Evolutionary conservation across 257 asterid species (phyloP), one percentile per base, ranked within the genome.

Genomic region (Solanum commersonii): DNA sequence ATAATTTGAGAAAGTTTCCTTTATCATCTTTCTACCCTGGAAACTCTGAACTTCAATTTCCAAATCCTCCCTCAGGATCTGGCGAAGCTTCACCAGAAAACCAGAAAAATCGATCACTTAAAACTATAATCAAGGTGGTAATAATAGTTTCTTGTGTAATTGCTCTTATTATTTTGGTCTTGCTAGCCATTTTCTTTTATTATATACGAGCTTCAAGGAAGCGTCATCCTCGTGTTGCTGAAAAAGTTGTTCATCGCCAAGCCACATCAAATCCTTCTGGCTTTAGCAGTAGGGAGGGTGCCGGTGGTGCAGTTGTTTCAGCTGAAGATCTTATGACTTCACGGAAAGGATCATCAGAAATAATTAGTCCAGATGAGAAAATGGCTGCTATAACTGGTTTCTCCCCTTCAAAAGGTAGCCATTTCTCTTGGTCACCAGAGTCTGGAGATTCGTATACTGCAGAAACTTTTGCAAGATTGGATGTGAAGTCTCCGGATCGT

Each of bases 381-480:
- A 81, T 91, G 90, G 94, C 94, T 6, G 95, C 93, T 3, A 83
- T 91, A 35, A 93, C 96, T 4, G 99, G 98, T 71, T 94, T 96
- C 90, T 96, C 99, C 84, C 99, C 99, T 76, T 93, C 98, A 8
- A 97, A 97, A 90, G 90, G 90, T 33, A 94, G 99, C 94, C 98
- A 91, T 85, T 93, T 94, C 90, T 97, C 98, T 23, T 96, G 98
- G 99, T 97, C 99, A 1, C 99, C 99, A 1, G 99, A 93, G 87
- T 96, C 99, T 5, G 98, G 98, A 49, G 99, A 96, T 85, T 95
- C 98, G 6, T 93, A 90, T 33, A 86, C 94, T 20, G 94, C 93
- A 10, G 99, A 95, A 71, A 94, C 91, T 86, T 94, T 97, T 83
- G 88, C 98, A 9, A 94, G 98, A 91, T 83, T 94, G 92, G 99